Percentiles rank a stretch among this genome's conserved stretches.
phyloP scores from a whole-genome alignment of 495 filamentous ascomycete genomes.

The Filosporella fistucella region DNA sequence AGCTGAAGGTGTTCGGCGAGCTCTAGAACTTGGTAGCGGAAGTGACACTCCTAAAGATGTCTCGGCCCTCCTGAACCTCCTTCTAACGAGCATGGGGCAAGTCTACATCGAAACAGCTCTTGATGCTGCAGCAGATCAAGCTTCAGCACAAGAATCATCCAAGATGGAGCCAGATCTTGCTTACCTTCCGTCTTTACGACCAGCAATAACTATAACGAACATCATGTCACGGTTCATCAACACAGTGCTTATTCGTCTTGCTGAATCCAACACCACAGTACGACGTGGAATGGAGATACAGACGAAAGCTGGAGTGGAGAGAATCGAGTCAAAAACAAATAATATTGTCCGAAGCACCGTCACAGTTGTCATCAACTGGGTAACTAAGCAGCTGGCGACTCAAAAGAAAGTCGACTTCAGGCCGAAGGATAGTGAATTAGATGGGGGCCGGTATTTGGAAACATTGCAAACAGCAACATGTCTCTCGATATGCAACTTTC shows the following conservation, averaged over 20 bases:
- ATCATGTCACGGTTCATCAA: constrained; percentile 88
- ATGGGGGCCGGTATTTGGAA: too few species aligned
- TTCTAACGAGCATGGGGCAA: constrained; percentile 86
- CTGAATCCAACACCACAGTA: constrained; percentile 81
- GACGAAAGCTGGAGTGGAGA: constrained; percentile 63
- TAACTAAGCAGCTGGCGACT: constrained; percentile 62
- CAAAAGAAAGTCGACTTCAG: constrained; percentile 94
- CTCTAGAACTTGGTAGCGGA: constrained; percentile 78
- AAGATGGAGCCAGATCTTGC: constrained; percentile 85
- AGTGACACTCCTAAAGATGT: constrained; percentile 95
- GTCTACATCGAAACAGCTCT: constrained; percentile 92
- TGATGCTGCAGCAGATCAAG: constrained; percentile 75
- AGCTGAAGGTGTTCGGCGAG: constrained; percentile 90
- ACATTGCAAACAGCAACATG: constrained; percentile 85
- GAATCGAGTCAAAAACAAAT: constrained; percentile 86
- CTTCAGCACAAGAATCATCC: constrained; percentile 66
- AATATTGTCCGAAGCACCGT: constrained; percentile 80
- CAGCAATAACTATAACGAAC: constrained; percentile 84
- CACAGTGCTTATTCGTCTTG: constrained; percentile 86
- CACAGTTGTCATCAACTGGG: constrained; percentile 77
- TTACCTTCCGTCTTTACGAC: constrained; percentile 72
- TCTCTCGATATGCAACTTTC: constrained; percentile 69
- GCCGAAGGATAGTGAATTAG: constrained; percentile 77
- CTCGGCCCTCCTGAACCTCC: constrained; percentile 74
- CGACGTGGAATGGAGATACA: constrained; percentile 87